Evolutionary conservation across 2,329 filamentous ascomycete species (phyloP).

Genomic region (Monosporascus ibericus): DNA sequence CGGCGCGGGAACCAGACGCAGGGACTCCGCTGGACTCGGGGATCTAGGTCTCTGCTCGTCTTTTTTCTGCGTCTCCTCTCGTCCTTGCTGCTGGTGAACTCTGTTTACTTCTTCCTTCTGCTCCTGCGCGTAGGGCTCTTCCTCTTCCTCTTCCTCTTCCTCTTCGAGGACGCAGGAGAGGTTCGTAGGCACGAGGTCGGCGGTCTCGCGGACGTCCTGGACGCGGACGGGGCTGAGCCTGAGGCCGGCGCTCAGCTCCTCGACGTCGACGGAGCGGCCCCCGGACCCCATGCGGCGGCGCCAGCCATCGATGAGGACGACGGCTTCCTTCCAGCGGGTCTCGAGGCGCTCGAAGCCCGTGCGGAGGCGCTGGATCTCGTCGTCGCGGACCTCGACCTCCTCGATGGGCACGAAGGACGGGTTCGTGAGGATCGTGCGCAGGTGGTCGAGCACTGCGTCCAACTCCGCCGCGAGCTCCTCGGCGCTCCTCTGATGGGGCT

Average conservation of each 20-base stretch:
- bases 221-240: conserved; percentile 55
- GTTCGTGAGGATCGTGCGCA: conserved; percentile 82
- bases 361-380: conserved; percentile 78
- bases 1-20: conserved; percentile 35
- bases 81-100: conserved; percentile 42
- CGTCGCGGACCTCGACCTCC: conserved; percentile 86
- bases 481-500: conserved; percentile 31
- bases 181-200: conserved; percentile 28
- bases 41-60: conserved; percentile 15
- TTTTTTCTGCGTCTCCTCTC: conserved; percentile 21
- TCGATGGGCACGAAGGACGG: conserved; percentile 94
- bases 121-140: conserved; percentile 23
- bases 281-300: conserved; percentile 70
- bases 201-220: conserved; percentile 43
- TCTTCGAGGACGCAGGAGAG: conserved; percentile 34
- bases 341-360: conserved; percentile 94
- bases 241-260: conserved; percentile 63
- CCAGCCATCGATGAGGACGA: conserved; percentile 89
- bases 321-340: conserved; percentile 79
- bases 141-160: conserved; percentile 41
- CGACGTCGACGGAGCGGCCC: conserved; percentile 63
- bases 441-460: conserved; percentile 70
- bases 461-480: conserved; percentile 71
- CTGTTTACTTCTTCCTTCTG: conserved; percentile 15
- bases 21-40: conserved; percentile 30